Base-by-base conservation (phyloP, 129 eudicot species). In the Oenanthe sinensis region DNA sequence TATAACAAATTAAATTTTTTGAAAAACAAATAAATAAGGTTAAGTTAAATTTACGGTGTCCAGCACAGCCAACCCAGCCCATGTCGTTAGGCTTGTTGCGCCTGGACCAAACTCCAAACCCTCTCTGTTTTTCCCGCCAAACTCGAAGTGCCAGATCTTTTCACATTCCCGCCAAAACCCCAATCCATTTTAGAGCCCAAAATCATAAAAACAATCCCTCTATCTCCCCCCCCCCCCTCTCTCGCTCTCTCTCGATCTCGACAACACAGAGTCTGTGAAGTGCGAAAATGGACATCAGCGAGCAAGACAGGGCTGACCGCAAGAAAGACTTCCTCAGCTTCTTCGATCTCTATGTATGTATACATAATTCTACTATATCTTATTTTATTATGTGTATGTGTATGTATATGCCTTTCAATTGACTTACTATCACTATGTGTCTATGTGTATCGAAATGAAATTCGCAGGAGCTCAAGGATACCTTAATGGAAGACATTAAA, bases 251-350 rank as follows among this genome's bases (percentile, higher is more conserved):
- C 45, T 45, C 17, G 8, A 72, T 28, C 15, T 72, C 36, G 30
- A 24, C 43, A 10, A 2, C 8, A 9, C 67, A 24, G 67, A 20
- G 67, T 52, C 24, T 4, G 24, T 17, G 42, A 12, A 28, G 19
- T 28, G 71, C 42, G 28, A 68, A 62, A 71, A 95, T 96, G 99
- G 99, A 96, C 78, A 84, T 90, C 81, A 92, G 91, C 86, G 99
- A 92, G 28, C 97, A 96, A 68, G 84, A 82, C 3, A 87, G 90
- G 83, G 87, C 89, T 2, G 77, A 92, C 44, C 94, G 92, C 90
- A 92, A 90, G 85, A 90, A 89, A 37, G 85, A 87, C 11, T 96
- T 96, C 87, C 85, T 83, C 84, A 87, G 88, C 45, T 85, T 90
- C 68, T 87, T 96, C 82, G 92, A 90, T 43, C 89, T 89, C 52